Base-by-base conservation (phyloP, 2,329 filamentous ascomycete species). In the Davidsoniella australis region DNA sequence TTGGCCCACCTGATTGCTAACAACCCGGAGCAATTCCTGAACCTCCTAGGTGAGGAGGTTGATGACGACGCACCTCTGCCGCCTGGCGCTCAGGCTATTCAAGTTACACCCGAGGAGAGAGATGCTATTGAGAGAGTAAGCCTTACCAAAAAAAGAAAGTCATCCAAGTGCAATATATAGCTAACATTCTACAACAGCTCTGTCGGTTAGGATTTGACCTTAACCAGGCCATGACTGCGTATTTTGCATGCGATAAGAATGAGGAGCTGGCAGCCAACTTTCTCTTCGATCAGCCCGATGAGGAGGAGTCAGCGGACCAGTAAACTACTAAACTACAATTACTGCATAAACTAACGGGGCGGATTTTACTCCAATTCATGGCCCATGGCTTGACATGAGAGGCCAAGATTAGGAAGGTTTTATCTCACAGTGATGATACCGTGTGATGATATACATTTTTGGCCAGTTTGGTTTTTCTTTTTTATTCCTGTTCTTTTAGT, bases 221-320 rank as follows among this genome's bases (percentile, higher is more conserved):
- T 53, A 87, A 96, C 58, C 78, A 87, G 58, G 91, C 91, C 47
- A 94, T 96, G 57, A 89, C 98, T 68, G 91, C 91, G 23, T 98
- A 96, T 68, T 98, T 98, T 63, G 91, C 91, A 33, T 98, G 91
- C 65, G 91, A 98, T 67, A 98, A 96, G 76, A 96, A 98, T 64
- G 91, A 98, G 68, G 91, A 98, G 66, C 73, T 98, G 47, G 91
- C 91, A 0, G 91, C 91, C 55, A 98, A 98, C 68, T 96, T 95
- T 66, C 72, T 98, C 53, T 98, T 98, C 62, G 91, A 98, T 59
- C 87, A 96, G 67, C 88, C 88, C 8, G 87, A 94, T 54, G 88
- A 95, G 44, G 81, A 85, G 36, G 79, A 82, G 51, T 60, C 65
- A 8, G 62, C 66, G 10, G 47, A 49, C 23, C 50, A 47, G 20